Base-by-base conservation (phyloP, 2,329 filamentous ascomycete species). In the Diaporthe australafricana region DNA sequence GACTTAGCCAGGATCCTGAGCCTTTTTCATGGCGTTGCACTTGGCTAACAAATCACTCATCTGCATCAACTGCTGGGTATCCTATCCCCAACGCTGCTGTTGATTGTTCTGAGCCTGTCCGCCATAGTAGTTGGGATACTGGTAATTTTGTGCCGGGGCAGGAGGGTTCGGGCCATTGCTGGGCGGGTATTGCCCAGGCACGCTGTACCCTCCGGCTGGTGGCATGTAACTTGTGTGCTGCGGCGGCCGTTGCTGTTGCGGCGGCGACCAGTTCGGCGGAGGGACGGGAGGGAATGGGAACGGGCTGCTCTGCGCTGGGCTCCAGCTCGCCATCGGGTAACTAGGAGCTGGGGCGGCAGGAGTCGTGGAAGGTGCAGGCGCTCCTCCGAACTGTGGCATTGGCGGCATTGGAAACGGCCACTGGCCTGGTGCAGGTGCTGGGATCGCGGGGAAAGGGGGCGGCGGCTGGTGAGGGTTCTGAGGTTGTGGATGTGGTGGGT, bases 391-490 rank as follows among this genome's bases (percentile, higher is more conserved):
- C 17, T 73, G 72, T 47, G 70, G 72, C 27, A 70, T 32, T 20
- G 68, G 60, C 20, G 69, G 72, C 17, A 74, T 48, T 22, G 68
- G 72, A 52, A 71, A 75, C 30, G 76, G 70, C 76, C 77, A 78
- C 60, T 77, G 76, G 30, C 73, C 62, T 47, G 72, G 68, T 30
- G 65, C 53, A 38, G 74, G 57, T 40, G 72, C 71, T 12, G 74
- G 71, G 53, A 72, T 73, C 27, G 74, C 71, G 14, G 73, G 72
- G 55, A 76, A 78, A 2, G 77, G 77, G 35, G 75, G 74, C 50
- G 78, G 75, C 48, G 78, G 77, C 3, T 76, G 68, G 27, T 77
- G 76, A 14, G 69, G 72, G 65, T 74, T 77, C 63, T 72, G 74
- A 20, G 72, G 67, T 22, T 73, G 70, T 30, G 75, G 74, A 47